These are phyloP conservation scores for Monilinia fructigena DNA, from an alignment of 2,329 filamentous ascomycete species.

Conservation along the genomic window DNA sequence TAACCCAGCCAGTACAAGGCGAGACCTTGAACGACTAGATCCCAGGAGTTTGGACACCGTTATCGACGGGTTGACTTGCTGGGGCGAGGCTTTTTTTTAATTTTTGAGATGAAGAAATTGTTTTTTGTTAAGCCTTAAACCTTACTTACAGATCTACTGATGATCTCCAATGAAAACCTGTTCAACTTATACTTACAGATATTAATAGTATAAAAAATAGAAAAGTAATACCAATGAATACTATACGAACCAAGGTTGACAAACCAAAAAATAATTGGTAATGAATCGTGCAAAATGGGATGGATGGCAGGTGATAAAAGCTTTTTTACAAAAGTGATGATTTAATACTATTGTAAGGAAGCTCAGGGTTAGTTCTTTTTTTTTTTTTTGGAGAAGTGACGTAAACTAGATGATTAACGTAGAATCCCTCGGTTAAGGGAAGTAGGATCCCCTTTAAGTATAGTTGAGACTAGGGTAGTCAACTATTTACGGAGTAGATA, in stretches of 20 bases:
- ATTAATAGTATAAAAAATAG: not conserved
- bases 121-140: slow-evolving; percentile 1
- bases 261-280: slow-evolving; percentile 1
- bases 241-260: not conserved
- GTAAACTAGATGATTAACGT: not conserved
- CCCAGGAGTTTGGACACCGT: slow-evolving; percentile 13
- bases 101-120: slow-evolving; percentile 12
- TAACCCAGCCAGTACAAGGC: not conserved
- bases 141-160: not conserved
- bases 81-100: not conserved
- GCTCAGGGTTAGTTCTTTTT: no score
- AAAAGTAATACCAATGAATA: slow-evolving; percentile 4
- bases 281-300: not conserved
- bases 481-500: no score
- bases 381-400: slow-evolving; percentile 8
- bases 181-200: slow-evolving; percentile 5
- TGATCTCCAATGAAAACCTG: slow-evolving; percentile 1
- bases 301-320: not conserved
- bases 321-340: no score
- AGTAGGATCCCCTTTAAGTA: not conserved
- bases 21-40: not conserved
- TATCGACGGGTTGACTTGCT: not conserved
- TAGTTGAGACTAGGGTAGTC: no score
- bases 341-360: no score
- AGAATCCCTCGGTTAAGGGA: slow-evolving; percentile 4